Conservation (phyloP, 2,329 filamentous ascomycete species). For the Exophiala lecanii-corni region DNA sequence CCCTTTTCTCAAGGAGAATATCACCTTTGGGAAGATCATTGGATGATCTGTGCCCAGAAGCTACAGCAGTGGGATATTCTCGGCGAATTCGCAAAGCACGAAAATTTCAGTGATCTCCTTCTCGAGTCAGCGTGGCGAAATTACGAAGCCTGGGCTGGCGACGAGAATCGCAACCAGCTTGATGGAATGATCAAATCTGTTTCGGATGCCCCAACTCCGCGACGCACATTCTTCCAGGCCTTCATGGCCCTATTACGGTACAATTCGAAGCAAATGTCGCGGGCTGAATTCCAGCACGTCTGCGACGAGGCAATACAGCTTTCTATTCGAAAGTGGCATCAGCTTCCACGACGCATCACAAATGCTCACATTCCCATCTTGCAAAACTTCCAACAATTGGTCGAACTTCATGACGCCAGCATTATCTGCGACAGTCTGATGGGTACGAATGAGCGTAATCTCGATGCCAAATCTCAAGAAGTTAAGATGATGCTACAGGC, state of each 20-base stretch:
- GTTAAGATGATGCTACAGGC: slow-evolving; percentile 88
- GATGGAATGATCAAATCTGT: slow-evolving; percentile 94
- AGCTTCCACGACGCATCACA: slow-evolving; percentile 87
- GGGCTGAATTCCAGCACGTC: slow-evolving; percentile 77
- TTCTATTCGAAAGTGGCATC: slow-evolving; percentile 97
- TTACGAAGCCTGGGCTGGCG: slow-evolving; percentile 87
- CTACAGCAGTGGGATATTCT: slow-evolving; percentile 98
- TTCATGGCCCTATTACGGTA: slow-evolving; percentile 96
- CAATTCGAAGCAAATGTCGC: slow-evolving; percentile 78
- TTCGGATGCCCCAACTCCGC: slow-evolving; percentile 92
- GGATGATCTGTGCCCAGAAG: slow-evolving; percentile 96
- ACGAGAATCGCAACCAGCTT: slow-evolving; percentile 80
- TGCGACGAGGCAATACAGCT: slow-evolving; percentile 97
- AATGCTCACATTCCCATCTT: slow-evolving; percentile 92
- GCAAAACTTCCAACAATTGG: slow-evolving; percentile 96
- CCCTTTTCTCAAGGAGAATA: slow-evolving; percentile 96
- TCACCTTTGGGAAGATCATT: slow-evolving; percentile 99
- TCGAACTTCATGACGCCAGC: slow-evolving; percentile 95
- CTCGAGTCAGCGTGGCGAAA: slow-evolving; percentile 94
- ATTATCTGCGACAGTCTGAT: slow-evolving; percentile 90
- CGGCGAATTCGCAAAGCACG: slow-evolving; percentile 96
- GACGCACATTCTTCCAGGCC: slow-evolving; percentile 93
- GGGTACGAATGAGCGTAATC: slow-evolving; percentile 74
- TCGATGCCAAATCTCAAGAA: slow-evolving; percentile 93
- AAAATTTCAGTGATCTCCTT: slow-evolving; percentile 95